Percentiles rank a stretch among this genome's conserved stretches.
Conservation (phyloP, 75 land plant genomes). For the Larix kaempferi region DNA sequence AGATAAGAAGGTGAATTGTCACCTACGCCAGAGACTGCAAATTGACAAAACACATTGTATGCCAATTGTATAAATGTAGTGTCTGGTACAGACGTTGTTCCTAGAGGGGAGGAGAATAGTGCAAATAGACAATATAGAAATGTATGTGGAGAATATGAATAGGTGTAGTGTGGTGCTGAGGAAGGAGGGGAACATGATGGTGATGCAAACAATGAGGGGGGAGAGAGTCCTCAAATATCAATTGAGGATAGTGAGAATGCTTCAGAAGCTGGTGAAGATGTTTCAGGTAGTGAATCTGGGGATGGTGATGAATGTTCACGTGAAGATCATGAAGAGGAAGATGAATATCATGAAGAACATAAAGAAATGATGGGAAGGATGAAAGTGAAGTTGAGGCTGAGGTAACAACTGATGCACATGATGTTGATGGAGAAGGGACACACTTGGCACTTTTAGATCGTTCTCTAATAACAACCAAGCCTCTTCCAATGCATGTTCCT, state of each 20-base stretch:
- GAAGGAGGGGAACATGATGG: constrained; percentile 57
- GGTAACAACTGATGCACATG: constrained; percentile 71
- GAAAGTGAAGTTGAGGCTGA: constrained; percentile 96
- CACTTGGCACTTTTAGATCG: constrained; percentile 52
- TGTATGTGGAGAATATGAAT: constrained; percentile 33
- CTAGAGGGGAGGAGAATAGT: constrained; percentile 34
- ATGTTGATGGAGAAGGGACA: constrained; percentile 72
- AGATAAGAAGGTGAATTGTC: constrained; percentile 97
- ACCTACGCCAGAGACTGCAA: constrained; percentile 72
- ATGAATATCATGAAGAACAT: constrained; percentile 68
- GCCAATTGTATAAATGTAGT: constrained; percentile 16
- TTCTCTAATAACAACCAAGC: constrained; percentile 52
- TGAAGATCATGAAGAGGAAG: constrained; percentile 67
- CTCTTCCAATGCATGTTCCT: constrained; percentile 66
- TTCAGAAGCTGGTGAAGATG: constrained; percentile 76
- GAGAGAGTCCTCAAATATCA: constrained; percentile 76
- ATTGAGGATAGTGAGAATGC: constrained; percentile 80
- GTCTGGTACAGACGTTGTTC: constrained; percentile 6
- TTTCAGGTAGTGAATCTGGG: constrained; percentile 76
- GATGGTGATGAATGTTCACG: constrained; percentile 73
- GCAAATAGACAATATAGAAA: constrained; percentile 27
- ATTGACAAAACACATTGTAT: constrained; percentile 43
- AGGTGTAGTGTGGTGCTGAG: constrained; percentile 31
- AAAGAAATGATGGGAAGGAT: constrained; percentile 65
- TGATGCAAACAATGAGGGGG: constrained; percentile 82